A percentile compares a stretch with the other conserved stretches of the same genome.
Evolutionary conservation across 495 filamentous ascomycete species (phyloP).

Genomic region (Tuber brumale): DNA sequence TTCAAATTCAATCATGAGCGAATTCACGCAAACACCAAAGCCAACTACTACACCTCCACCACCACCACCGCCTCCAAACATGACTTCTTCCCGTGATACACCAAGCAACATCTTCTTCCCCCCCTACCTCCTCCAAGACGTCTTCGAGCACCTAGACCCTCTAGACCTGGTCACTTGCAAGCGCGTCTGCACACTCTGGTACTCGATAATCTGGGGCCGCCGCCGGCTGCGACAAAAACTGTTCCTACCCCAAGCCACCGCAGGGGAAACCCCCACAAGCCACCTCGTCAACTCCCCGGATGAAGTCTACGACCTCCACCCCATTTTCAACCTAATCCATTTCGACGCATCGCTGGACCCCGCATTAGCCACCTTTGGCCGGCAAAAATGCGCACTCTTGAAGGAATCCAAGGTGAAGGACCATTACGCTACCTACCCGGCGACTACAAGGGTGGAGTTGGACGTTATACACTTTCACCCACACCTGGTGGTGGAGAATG

Average conservation of each 20-base stretch:
- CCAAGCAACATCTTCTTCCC: slow-evolving; percentile 8
- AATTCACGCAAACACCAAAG: background rate
- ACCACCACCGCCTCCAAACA: background rate
- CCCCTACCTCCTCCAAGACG: slow-evolving; percentile 26
- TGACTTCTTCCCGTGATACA: background rate
- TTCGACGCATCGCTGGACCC: slow-evolving; percentile 15
- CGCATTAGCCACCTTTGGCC: slow-evolving; percentile 21
- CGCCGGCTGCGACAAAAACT: slow-evolving; percentile 16
- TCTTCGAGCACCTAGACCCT: slow-evolving; percentile 18
- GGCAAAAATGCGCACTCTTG: background rate
- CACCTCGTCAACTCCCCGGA: background rate
- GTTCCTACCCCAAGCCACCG: slow-evolving; percentile 11
- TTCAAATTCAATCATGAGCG: slow-evolving; percentile 1
- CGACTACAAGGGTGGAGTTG: slow-evolving; percentile 9
- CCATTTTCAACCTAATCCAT: slow-evolving; percentile 25
- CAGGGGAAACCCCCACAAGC: background rate
- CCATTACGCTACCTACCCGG: slow-evolving; percentile 22
- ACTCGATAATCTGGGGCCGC: slow-evolving; percentile 23
- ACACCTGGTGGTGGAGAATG: slow-evolving; percentile 21
- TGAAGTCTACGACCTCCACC: slow-evolving; percentile 20
- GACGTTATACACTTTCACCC: slow-evolving; percentile 29
- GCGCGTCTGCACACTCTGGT: slow-evolving; percentile 25
- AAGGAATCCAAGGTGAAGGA: slow-evolving; percentile 11
- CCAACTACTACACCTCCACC: background rate
- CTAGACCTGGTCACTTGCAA: slow-evolving; percentile 17